phyloP scores from a whole-genome alignment of 495 filamentous ascomycete species.

The Cercophora samala region DNA sequence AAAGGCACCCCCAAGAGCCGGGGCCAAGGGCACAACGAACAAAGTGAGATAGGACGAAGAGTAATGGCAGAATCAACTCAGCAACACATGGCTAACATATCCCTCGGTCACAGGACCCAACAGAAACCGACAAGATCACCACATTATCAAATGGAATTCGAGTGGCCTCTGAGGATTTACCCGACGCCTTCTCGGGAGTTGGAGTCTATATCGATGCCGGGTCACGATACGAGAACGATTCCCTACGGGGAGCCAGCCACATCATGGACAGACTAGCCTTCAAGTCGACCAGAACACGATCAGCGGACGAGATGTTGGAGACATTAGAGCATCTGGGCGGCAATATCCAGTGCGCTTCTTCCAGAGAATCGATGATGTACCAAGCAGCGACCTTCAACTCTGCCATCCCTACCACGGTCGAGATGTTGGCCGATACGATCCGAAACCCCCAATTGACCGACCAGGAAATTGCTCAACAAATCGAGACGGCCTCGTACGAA shows the following conservation, averaged over 20 bases:
- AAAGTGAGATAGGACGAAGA: background rate
- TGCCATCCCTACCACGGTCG: constrained; percentile 77
- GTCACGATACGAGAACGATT: constrained; percentile 87
- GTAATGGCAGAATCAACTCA: background rate
- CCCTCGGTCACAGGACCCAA: constrained; percentile 63
- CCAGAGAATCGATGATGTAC: constrained; percentile 96
- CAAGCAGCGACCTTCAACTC: constrained; percentile 97
- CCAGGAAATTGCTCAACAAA: constrained; percentile 79
- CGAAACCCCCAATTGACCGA: constrained; percentile 86
- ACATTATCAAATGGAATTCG: constrained; percentile 90
- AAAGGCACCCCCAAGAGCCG: background rate
- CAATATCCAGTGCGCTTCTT: constrained; percentile 94
- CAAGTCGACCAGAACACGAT: constrained; percentile 76
- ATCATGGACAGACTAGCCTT: constrained; percentile 95
- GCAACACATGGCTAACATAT: background rate
- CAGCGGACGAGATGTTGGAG: constrained; percentile 83
- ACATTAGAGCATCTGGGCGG: constrained; percentile 81
- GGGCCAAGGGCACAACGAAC: background rate
- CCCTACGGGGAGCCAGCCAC: constrained; percentile 85
- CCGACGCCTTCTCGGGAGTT: constrained; percentile 91
- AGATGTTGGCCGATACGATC: constrained; percentile 89
- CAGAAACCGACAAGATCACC: constrained; percentile 82
- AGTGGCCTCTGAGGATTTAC: constrained; percentile 91
- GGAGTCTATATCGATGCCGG: constrained; percentile 97
- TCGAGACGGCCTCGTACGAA: constrained; percentile 90